Evolutionary conservation across 2,329 filamentous ascomycete species (phyloP), one percentile per base, ranked within the genome.

Genomic region (Nothopassalora personata): DNA sequence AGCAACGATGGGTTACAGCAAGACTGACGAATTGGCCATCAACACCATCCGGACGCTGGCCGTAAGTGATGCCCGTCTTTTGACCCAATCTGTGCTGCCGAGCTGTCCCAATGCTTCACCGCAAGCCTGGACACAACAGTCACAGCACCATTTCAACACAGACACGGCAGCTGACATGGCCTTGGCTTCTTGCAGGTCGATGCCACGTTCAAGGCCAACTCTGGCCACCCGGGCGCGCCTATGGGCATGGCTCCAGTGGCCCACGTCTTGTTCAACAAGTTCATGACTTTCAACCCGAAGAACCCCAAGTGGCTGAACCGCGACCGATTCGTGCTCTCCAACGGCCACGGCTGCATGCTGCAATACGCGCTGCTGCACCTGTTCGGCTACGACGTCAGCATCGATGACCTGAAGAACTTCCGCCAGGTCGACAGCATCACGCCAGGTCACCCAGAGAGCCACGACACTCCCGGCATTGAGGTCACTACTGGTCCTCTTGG

Each of bases 271-370:
- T 99, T 90, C 83, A 96, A 96, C 86, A 95, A 94, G 79, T 95
- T 97, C 84, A 91, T 99, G 91, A 95, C 81, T 77, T 99, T 97
- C 86, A 99, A 97, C 88, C 94, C 94, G 72, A 95, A 97, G 88
- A 97, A 96, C 86, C 90, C 94, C 71, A 83, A 91, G 67, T 99
- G 92, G 92, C 73, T 94, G 72, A 97, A 97, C 86, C 88, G 94
- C 74, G 94, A 99, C 80, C 89, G 94, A 77, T 99, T 99, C 75
- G 91, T 99, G 64, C 91, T 99, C 76, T 99, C 94, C 63, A 99
- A 99, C 83, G 94, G 94, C 70, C 94, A 99, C 81, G 94, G 88
- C 71, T 99, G 94, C 86, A 96, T 99, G 92, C 90, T 99, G 62
- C 94, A 97, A 78, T 99, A 99, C 87, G 89, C 93, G 72, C 85